These are phyloP conservation scores for Warburgia ugandensis DNA, from an alignment of 164 flowering plant species.

Conservation along the genomic window DNA sequence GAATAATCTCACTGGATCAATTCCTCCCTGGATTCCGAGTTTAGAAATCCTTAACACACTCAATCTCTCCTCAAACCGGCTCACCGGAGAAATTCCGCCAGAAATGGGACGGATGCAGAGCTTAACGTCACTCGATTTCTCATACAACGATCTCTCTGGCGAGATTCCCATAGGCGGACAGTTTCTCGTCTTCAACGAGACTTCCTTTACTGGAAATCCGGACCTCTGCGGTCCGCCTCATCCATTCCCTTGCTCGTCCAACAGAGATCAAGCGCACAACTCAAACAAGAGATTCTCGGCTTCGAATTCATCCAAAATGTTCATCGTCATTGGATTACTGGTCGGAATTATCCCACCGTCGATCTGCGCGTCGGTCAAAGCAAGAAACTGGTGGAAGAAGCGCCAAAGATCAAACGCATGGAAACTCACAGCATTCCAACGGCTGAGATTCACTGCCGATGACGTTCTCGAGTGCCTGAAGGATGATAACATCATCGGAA, in stretches of 20 bases:
- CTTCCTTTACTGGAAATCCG: constrained; percentile 62
- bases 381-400: constrained; percentile 18
- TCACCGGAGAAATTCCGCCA: constrained; percentile 53
- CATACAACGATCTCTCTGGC: constrained; percentile 61
- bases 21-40: constrained; percentile 37
- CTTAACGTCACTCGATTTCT: constrained; percentile 59
- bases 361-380: constrained; percentile 6
- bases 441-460: constrained; percentile 60
- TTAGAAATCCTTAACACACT: constrained; percentile 36
- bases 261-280: background rate
- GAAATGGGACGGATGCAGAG: constrained; percentile 54
- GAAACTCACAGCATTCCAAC: constrained; percentile 77
- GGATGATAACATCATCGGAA: constrained; percentile 88
- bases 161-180: constrained; percentile 55
- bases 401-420: constrained; percentile 37
- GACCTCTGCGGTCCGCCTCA: constrained; percentile 43
- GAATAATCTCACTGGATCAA: constrained; percentile 45
- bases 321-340: constrained; percentile 18
- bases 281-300: background rate
- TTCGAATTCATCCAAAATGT: constrained; percentile 15
- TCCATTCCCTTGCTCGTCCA: constrained; percentile 19
- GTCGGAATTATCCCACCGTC: constrained; percentile 14
- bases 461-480: constrained; percentile 74
- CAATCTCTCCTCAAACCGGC: constrained; percentile 51
- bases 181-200: constrained; percentile 48